Base-by-base conservation (phyloP, 176 grass and related monocot species). In the Zoysia pacifica region DNA sequence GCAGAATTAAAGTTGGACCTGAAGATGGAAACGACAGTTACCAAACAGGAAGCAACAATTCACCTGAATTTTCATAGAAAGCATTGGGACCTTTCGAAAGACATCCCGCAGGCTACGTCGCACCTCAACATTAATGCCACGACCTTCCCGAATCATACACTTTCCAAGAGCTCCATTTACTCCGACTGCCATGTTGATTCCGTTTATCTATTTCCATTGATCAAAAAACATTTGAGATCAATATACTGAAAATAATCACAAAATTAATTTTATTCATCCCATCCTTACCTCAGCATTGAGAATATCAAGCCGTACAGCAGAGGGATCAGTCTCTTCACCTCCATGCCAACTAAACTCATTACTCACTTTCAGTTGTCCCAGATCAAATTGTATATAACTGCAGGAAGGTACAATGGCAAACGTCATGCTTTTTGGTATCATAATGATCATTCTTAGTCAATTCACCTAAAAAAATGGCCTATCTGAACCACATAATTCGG, bases 301-400 rank as follows among this genome's bases (percentile, higher is more conserved):
- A 91, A 89, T 82, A 93, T 97, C 95, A 90, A 97, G 92, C 79
- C 91, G 86, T 68, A 94, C 86, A 78, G 95, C 83, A 76, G 95
- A 85, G 54, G 89, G 89, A 79, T 98, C 90, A 55, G 45, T 93
- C 59, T 98, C 92, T 86, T 98, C 91, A 83, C 80, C 83, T 60
- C 95, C 95, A 78, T 93, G 90, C 95, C 95, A 98, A 78, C 86
- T 91, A 87, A 94, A 93, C 78, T 70, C 85, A 75, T 98, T 98
- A 51, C 56, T 82, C 65, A 98, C 81, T 79, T 94, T 92, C 14
- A 98, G 69, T 78, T 94, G 88, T 49, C 95, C 95, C 56, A 98
- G 88, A 89, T 98, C 95, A 82, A 98, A 86, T 87, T 98, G 92
- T 87, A 98, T 98, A 85, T 89, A 98, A 80, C 95, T 98, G 82